These are phyloP conservation scores for Dactylorhiza incarnata DNA, from an alignment of 106 monocot genomes.

Conservation along the genomic window DNA sequence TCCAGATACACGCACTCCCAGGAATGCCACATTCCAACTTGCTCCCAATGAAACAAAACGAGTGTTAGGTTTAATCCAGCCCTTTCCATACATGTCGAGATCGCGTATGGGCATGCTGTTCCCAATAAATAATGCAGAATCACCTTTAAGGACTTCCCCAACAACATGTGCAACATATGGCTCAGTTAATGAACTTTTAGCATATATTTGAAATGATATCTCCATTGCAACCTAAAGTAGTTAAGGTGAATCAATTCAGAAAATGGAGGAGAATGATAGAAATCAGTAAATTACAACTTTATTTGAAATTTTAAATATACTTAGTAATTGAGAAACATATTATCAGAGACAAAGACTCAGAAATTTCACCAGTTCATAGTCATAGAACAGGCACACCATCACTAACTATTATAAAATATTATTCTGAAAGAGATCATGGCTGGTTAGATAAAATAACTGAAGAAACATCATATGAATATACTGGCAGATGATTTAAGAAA, in stretches of 20 bases:
- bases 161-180: constrained; percentile 80
- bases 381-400: background rate
- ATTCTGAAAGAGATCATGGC: background rate
- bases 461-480: background rate
- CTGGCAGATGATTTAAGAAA: background rate
- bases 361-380: background rate
- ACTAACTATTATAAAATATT: background rate
- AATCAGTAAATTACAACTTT: background rate
- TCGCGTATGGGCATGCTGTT: constrained; percentile 95
- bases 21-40: constrained; percentile 24
- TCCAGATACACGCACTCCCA: constrained; percentile 56
- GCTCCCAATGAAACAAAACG: constrained; percentile 1
- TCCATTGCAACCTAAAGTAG: constrained; percentile 56
- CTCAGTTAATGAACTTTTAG: constrained; percentile 62
- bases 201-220: constrained; percentile 57
- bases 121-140: constrained; percentile 74
- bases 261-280: background rate
- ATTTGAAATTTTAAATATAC: background rate
- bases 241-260: background rate
- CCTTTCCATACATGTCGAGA: constrained; percentile 79
- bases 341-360: background rate
- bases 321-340: background rate
- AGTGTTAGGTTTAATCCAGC: constrained; percentile 24
- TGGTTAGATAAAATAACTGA: background rate
- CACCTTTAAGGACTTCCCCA: constrained; percentile 30